Conservation (phyloP, 108 stramenopile species). For the Halocafeteria seosinensis region DNA sequence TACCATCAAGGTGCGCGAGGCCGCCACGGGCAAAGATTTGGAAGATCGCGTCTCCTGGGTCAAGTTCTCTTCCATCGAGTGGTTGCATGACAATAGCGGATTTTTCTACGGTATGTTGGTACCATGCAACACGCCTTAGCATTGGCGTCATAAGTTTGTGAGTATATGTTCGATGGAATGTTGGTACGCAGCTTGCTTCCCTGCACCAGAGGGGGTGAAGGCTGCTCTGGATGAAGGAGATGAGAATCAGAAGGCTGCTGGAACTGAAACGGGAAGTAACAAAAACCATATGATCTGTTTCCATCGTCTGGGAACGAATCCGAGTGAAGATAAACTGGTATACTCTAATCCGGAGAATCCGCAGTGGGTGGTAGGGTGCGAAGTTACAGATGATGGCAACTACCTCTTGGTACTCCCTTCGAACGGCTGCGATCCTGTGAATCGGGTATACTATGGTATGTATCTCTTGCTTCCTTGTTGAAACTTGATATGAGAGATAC, state of each 20-base stretch:
- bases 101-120: conserved; percentile 1
- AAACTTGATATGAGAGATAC: too few species aligned
- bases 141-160: too few species aligned
- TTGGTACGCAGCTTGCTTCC: neutral
- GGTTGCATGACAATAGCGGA: neutral
- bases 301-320: neutral
- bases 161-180: too few species aligned
- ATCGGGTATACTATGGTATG: conserved; percentile 27
- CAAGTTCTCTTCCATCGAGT: neutral
- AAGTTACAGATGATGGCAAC: neutral
- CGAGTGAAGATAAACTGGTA: neutral
- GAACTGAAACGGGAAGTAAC: neutral
- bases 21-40: neutral
- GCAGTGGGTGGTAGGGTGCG: neutral
- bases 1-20: neutral
- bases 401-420: neutral
- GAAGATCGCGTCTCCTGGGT: neutral
- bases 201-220: neutral
- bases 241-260: neutral
- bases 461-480: too few species aligned
- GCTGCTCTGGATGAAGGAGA: neutral
- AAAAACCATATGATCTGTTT: neutral
- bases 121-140: too few species aligned
- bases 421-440: conserved; percentile 30
- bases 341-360: neutral